These are phyloP conservation scores for Salvia sclarea DNA, from an alignment of 305 asterid species.

Conservation along the genomic window DNA sequence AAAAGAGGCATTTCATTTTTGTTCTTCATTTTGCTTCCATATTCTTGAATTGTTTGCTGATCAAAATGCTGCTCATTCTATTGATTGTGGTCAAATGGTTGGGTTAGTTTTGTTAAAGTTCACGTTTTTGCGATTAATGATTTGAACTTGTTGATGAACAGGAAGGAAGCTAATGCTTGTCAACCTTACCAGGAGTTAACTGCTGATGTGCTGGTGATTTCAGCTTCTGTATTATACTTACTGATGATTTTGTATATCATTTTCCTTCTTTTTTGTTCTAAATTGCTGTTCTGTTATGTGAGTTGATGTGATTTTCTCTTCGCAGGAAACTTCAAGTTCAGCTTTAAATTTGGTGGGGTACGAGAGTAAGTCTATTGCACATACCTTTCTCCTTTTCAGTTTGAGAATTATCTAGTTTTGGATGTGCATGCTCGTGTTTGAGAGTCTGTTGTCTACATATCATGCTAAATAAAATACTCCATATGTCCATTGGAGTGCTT, in stretches of 20 bases:
- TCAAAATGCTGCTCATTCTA: conserved; percentile 1
- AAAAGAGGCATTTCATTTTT: not conserved
- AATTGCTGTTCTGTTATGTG: conserved; percentile 18
- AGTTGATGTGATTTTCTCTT: not conserved
- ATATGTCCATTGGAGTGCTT: not conserved
- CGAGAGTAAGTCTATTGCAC: conserved; percentile 55
- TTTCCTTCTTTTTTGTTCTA: conserved; percentile 6
- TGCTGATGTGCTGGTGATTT: conserved; percentile 62
- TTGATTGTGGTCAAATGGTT: not conserved
- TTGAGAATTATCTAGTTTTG: not conserved
- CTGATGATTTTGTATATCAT: not conserved
- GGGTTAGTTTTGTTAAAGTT: not conserved
- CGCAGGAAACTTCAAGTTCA: conserved; percentile 55
- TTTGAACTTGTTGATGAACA: conserved; percentile 36
- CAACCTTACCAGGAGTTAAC: conserved; percentile 60
- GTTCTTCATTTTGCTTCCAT: no score
- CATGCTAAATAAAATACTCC: no score
- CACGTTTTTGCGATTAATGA: conserved; percentile 11
- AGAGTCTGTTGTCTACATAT: conserved; percentile 2
- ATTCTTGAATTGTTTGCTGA: not conserved
- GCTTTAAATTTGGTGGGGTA: conserved; percentile 61
- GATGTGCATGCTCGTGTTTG: conserved; percentile 20
- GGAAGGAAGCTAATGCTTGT: conserved; percentile 64
- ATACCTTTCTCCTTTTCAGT: not conserved
- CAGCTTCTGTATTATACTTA: conserved; percentile 15